Evolutionary conservation across 208 protist genomes (phyloP).

Genomic region (Tritrichomonas foetus): DNA sequence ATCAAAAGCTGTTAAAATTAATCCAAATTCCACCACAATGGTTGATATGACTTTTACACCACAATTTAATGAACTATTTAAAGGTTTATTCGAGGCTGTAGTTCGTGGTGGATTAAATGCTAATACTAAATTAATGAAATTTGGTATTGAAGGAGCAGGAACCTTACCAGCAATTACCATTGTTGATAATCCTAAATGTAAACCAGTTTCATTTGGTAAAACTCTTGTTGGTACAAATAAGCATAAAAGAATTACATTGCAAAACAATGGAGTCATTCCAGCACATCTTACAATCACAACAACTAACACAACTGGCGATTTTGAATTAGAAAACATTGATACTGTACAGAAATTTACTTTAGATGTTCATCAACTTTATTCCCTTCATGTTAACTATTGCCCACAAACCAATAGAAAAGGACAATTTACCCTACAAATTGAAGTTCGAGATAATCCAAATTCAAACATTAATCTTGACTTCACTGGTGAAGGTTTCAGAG

Average conservation of each 20-base stretch:
- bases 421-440: not conserved
- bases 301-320: no score
- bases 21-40: not conserved
- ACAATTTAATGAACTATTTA: not conserved
- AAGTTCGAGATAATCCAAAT: not conserved
- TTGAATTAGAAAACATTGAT: no score
- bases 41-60: not conserved
- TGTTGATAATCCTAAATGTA: no score
- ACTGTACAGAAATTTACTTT: no score
- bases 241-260: no score
- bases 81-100: not conserved
- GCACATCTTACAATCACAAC: no score
- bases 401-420: not conserved
- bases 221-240: no score
- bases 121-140: not conserved
- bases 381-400: no score
- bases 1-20: not conserved
- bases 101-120: not conserved
- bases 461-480: not conserved
- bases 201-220: no score
- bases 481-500: not conserved
- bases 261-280: no score
- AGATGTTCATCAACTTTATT: no score
- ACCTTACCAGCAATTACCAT: not conserved
- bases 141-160: not conserved